Evolutionary conservation across 352 stramenopile species (phyloP).

Genomic region (Discostella stelligera): DNA sequence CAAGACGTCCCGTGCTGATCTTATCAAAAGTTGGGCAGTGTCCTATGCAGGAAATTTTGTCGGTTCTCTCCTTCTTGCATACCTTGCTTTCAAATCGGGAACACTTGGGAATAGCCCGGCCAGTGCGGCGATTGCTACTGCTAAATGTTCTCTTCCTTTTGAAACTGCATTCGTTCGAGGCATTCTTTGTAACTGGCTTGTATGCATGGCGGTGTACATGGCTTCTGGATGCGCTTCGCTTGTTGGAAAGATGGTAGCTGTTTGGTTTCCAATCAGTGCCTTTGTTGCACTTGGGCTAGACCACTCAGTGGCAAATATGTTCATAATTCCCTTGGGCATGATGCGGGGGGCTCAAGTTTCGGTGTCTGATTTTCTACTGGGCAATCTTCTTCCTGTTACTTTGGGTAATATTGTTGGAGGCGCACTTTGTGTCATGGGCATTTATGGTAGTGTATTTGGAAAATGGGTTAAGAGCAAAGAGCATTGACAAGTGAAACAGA

Average conservation of each 20-base stretch:
- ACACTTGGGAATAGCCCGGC: conserved; percentile 68
- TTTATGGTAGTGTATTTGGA: conserved; percentile 73
- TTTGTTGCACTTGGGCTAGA: conserved; percentile 87
- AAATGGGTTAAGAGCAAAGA: conserved; percentile 74
- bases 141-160: conserved; percentile 82
- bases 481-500: conserved; percentile 49
- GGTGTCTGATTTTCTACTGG: conserved; percentile 76
- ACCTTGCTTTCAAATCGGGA: conserved; percentile 73
- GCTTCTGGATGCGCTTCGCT: conserved; percentile 72
- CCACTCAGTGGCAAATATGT: conserved; percentile 89
- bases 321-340: conserved; percentile 87
- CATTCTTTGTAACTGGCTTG: conserved; percentile 87
- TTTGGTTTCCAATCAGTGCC: conserved; percentile 87
- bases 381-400: conserved; percentile 86
- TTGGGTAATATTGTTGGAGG: conserved; percentile 86
- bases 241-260: conserved; percentile 75
- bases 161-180: conserved; percentile 82
- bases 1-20: conserved; percentile 72
- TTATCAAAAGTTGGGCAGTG: conserved; percentile 82
- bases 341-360: conserved; percentile 83
- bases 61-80: conserved; percentile 78
- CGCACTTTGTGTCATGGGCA: conserved; percentile 78
- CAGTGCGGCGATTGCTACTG: conserved; percentile 77
- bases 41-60: conserved; percentile 85
- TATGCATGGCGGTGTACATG: conserved; percentile 87